Evolutionary conservation across 305 asterid genomes (phyloP).

Genomic region (Withania somnifera): DNA sequence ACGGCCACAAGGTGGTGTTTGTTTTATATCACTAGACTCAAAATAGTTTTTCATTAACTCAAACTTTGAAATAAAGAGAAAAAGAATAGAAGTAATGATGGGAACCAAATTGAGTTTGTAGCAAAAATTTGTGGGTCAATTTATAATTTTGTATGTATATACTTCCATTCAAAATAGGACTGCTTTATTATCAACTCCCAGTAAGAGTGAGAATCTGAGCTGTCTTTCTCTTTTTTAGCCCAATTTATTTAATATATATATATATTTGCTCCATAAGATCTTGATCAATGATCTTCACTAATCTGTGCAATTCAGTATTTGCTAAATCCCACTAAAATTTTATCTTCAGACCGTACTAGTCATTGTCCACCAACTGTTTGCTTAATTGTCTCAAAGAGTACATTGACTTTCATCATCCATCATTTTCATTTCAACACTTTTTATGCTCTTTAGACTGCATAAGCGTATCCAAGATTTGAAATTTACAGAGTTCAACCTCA

Average conservation of each 20-base stretch:
- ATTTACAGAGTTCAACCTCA: too few relatives aligned
- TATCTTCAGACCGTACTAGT: neutral
- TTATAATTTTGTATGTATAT: neutral
- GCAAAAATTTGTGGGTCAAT: neutral
- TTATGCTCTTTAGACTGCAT: neutral
- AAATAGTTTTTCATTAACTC: neutral
- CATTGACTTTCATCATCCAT: neutral
- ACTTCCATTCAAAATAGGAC: neutral
- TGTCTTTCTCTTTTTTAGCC: neutral
- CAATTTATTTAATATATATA: neutral
- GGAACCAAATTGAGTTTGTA: neutral
- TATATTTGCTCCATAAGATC: neutral
- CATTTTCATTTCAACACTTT: neutral
- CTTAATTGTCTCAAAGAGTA: neutral
- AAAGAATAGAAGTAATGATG: neutral
- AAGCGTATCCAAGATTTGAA: neutral
- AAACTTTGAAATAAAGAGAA: neutral
- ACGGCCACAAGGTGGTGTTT: neutral
- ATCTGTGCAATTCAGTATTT: neutral
- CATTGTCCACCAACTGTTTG: neutral
- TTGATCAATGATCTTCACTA: neutral
- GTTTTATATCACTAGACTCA: neutral
- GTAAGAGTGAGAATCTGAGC: neutral
- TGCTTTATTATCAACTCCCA: neutral
- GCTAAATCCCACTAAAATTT: neutral